phyloP scores from a whole-genome alignment of 129 eudicot species.

The Pittosporum tobira region DNA sequence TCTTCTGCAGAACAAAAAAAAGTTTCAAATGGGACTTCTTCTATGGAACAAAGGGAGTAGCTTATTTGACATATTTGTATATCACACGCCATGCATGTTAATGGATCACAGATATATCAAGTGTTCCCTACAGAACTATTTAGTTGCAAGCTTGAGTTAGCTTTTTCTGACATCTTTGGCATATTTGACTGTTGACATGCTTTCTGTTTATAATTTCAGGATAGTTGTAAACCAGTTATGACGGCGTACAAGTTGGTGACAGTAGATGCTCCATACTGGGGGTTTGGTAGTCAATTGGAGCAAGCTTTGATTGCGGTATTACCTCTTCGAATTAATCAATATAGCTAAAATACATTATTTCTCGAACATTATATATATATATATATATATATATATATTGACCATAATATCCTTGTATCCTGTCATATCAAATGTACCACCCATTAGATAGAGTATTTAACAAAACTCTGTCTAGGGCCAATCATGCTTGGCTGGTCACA shows the following conservation, averaged over 20 bases:
- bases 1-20: no score
- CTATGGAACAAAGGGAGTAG: no score
- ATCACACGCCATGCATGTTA: neutral
- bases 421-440: no score
- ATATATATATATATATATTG: no score
- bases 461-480: no score
- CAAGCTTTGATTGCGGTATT: constrained; percentile 60
- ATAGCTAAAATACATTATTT: neutral
- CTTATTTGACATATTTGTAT: no score
- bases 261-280: constrained; percentile 79
- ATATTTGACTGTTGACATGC: neutral
- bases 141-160: neutral
- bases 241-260: constrained; percentile 83
- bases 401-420: no score
- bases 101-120: neutral
- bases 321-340: neutral
- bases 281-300: constrained; percentile 62
- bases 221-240: constrained; percentile 59
- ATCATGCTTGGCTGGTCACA: no score
- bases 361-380: neutral
- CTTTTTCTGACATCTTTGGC: neutral
- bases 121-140: neutral
- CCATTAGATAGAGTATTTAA: no score
- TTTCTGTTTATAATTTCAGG: constrained; percentile 29
- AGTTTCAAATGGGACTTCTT: no score